A percentile compares a stretch with the other conserved stretches of the same genome.
phyloP scores from a whole-genome alignment of 2,329 filamentous ascomycete genomes.

The Microcyclosporella mali region DNA sequence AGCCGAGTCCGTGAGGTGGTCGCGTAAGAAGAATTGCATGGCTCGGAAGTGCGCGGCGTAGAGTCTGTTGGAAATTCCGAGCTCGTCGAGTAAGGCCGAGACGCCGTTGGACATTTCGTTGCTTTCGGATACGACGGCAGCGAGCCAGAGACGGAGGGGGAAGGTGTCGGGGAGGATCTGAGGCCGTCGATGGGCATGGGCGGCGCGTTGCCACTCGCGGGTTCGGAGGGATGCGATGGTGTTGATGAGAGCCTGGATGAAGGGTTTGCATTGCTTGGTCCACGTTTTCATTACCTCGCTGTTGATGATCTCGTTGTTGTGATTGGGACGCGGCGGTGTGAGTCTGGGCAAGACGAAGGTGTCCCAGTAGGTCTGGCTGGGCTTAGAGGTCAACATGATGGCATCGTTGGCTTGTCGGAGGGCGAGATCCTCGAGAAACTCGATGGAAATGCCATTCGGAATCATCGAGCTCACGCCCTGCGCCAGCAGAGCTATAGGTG shows the following conservation, averaged over 20 bases:
- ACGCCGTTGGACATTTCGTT: not conserved
- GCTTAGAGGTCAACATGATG: constrained; percentile 5
- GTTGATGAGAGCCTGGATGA: constrained; percentile 12
- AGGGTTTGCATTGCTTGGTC: constrained; percentile 8
- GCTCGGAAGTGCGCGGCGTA: not conserved
- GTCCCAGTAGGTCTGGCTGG: constrained; percentile 2
- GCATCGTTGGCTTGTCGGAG: constrained; percentile 8
- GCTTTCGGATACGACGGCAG: not conserved
- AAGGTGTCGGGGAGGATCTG: constrained; percentile 20
- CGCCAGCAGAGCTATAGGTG: not conserved
- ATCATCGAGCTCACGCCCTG: not conserved
- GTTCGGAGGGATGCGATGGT: constrained; percentile 14
- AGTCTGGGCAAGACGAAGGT: not conserved
- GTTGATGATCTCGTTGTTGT: not conserved
- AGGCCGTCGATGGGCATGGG: constrained; percentile 9
- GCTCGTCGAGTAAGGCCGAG: not conserved
- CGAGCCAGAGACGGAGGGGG: constrained; percentile 23
- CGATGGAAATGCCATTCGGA: constrained; percentile 3
- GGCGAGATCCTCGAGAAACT: constrained; percentile 4
- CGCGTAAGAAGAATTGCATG: not conserved
- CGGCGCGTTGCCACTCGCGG: constrained; percentile 13
- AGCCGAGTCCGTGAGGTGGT: not conserved
- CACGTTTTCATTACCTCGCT: constrained; percentile 1
- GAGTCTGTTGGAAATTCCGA: not conserved
- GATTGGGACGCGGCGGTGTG: not conserved